Percentiles rank a stretch among this genome's conserved stretches.
Conservation (phyloP, 2,329 filamentous ascomycete genomes). For the Cladosporium phlei region DNA sequence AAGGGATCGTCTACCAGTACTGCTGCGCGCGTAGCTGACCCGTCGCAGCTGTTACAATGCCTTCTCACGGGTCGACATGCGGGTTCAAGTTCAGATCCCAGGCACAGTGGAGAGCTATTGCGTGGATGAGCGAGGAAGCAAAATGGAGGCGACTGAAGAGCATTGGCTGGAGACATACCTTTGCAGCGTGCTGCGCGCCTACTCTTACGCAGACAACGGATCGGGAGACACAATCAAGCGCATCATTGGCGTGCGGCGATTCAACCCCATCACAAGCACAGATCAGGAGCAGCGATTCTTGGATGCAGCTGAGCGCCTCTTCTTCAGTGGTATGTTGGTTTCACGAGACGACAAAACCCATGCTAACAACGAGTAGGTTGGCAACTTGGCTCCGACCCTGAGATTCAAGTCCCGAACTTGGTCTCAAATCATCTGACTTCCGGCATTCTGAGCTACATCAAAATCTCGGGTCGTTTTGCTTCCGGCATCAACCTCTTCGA, state of each 20-base stretch:
- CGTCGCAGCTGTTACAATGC: slow-evolving; percentile 84
- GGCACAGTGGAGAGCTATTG: slow-evolving; percentile 96
- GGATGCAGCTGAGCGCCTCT: slow-evolving; percentile 87
- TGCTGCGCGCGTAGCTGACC: slow-evolving; percentile 26
- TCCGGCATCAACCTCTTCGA: slow-evolving; percentile 98
- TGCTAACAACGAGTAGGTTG: slow-evolving; percentile 57
- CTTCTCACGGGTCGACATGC: slow-evolving; percentile 96
- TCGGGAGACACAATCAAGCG: slow-evolving; percentile 92
- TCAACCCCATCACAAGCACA: slow-evolving; percentile 97
- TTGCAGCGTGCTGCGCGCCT: slow-evolving; percentile 88
- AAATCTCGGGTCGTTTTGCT: slow-evolving; percentile 87
- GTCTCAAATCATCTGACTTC: slow-evolving; percentile 93
- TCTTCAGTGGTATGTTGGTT: slow-evolving; percentile 70
- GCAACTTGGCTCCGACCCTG: slow-evolving; percentile 92
- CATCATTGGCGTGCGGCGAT: slow-evolving; percentile 92
- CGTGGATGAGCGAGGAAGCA: slow-evolving; percentile 93
- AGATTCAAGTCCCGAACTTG: slow-evolving; percentile 94
- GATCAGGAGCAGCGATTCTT: slow-evolving; percentile 96
- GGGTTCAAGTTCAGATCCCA: slow-evolving; percentile 94
- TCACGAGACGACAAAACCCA: not conserved
- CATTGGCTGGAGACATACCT: slow-evolving; percentile 97
- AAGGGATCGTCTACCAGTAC: slow-evolving; percentile 27
- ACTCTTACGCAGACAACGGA: slow-evolving; percentile 93
- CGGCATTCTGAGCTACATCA: slow-evolving; percentile 90
- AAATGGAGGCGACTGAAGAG: slow-evolving; percentile 85